These are phyloP conservation scores for Rhizopogon rudus DNA, from an alignment of 768 basidiomycete species.

Conservation along the genomic window DNA sequence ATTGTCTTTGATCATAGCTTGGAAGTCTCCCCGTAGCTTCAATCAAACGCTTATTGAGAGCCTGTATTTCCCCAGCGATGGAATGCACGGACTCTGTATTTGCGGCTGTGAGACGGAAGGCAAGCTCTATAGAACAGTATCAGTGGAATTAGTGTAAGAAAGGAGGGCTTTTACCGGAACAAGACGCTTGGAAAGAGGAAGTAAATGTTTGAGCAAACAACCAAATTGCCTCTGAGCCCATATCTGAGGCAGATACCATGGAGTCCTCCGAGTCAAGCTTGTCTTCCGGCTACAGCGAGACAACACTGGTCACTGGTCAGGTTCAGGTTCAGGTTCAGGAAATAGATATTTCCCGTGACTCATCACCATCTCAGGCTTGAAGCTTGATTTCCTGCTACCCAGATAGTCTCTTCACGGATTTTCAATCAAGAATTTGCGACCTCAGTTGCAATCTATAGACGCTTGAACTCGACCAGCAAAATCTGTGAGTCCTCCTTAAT, in stretches of 20 bases:
- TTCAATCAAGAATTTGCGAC: no score
- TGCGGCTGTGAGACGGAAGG: conserved; percentile 38
- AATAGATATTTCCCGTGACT: no score
- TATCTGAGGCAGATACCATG: background rate
- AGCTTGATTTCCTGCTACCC: no score
- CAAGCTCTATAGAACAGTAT: conserved; percentile 37
- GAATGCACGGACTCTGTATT: conserved; percentile 35
- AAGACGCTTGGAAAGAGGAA: conserved; percentile 16
- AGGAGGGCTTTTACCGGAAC: conserved; percentile 18
- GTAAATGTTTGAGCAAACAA: conserved; percentile 25
- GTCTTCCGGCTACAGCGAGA: no score
- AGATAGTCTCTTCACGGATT: no score
- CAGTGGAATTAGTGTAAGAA: conserved; percentile 4
- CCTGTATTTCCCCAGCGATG: conserved; percentile 47
- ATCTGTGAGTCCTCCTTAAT: no score
- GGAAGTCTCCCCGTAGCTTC: conserved; percentile 65
- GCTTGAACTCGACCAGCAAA: no score
- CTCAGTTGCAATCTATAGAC: no score
- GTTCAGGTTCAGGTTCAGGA: no score
- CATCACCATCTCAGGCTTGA: no score
- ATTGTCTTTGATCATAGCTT: conserved; percentile 70
- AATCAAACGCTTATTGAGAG: conserved; percentile 54
- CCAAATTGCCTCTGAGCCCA: conserved; percentile 18
- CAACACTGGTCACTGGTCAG: no score
- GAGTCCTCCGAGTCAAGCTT: no score